Evolutionary conservation across 768 basidiomycete genomes (phyloP).

Genomic region (Tulasnella sp.): DNA sequence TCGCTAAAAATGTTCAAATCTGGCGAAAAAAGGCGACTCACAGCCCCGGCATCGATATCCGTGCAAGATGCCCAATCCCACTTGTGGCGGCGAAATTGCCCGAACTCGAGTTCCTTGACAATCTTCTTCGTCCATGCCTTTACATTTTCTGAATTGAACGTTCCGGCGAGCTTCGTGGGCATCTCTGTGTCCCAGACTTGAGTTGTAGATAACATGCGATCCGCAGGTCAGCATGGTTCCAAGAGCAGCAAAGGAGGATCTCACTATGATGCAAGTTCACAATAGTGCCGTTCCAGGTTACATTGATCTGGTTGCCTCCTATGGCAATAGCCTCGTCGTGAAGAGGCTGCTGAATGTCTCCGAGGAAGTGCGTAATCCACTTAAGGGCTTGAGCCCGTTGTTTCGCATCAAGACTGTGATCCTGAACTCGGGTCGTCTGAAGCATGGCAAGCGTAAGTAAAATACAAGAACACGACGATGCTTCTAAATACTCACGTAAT

Average conservation of each 20-base stretch:
- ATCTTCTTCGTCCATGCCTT: slow-evolving; percentile 29
- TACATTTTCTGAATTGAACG: neutral
- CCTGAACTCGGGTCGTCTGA: slow-evolving; percentile 21
- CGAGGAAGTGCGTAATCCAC: slow-evolving; percentile 23
- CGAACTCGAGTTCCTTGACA: slow-evolving; percentile 16
- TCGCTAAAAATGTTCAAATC: neutral
- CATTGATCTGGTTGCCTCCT: slow-evolving; percentile 19
- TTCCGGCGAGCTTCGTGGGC: slow-evolving; percentile 10
- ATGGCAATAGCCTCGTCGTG: slow-evolving; percentile 16
- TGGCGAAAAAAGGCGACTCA: neutral
- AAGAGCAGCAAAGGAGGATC: neutral
- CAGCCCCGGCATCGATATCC: neutral
- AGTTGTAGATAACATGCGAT: neutral
- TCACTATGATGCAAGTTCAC: slow-evolving; percentile 28
- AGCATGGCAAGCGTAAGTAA: neutral
- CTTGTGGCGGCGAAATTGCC: neutral
- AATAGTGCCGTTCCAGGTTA: neutral
- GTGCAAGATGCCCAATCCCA: slow-evolving; percentile 23
- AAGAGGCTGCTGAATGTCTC: slow-evolving; percentile 27
- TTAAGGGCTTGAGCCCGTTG: slow-evolving; percentile 14
- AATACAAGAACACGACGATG: too few species aligned
- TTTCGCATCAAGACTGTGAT: neutral
- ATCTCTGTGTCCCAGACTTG: slow-evolving; percentile 32
- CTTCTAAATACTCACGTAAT: slow-evolving; percentile 2
- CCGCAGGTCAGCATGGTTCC: neutral